These are phyloP conservation scores for Cylindrodendrum hubeiense DNA, from an alignment of 2,329 filamentous ascomycete genomes.

Conservation along the genomic window DNA sequence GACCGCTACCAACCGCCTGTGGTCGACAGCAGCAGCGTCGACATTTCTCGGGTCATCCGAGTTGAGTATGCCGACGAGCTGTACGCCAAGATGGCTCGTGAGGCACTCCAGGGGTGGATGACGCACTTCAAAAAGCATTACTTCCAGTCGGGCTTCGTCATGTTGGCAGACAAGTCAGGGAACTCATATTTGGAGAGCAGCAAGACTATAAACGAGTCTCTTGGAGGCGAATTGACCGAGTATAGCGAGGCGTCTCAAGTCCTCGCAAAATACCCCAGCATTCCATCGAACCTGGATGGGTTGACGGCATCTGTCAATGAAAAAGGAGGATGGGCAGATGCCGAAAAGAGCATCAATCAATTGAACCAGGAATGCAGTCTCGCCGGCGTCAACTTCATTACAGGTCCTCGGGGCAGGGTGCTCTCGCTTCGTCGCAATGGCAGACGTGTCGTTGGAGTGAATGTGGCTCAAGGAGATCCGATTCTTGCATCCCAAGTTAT, in stretches of 20 bases:
- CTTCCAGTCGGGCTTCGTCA: slow-evolving; percentile 48
- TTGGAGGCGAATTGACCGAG: slow-evolving; percentile 38
- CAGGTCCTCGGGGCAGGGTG: slow-evolving; percentile 46
- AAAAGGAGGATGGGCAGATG: slow-evolving; percentile 50
- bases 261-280: slow-evolving; percentile 25
- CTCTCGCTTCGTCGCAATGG: slow-evolving; percentile 34
- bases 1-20: slow-evolving; percentile 55
- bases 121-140: slow-evolving; percentile 46
- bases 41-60: slow-evolving; percentile 56
- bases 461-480: slow-evolving; percentile 50
- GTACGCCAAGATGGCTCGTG: slow-evolving; percentile 69
- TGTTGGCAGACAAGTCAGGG: slow-evolving; percentile 38
- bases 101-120: slow-evolving; percentile 45
- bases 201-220: slow-evolving; percentile 21
- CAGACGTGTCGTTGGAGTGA: slow-evolving; percentile 41
- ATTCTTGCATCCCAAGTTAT: slow-evolving; percentile 71
- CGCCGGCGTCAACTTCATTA: slow-evolving; percentile 48
- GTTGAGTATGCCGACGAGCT: slow-evolving; percentile 73
- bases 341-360: slow-evolving; percentile 42
- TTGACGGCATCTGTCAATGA: slow-evolving; percentile 45
- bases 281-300: slow-evolving; percentile 40
- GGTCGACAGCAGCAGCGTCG: slow-evolving; percentile 54
- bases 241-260: slow-evolving; percentile 42
- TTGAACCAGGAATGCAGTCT: slow-evolving; percentile 43
- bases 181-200: slow-evolving; percentile 40